These are phyloP conservation scores for Sclerotiophoma versabilis DNA, from an alignment of 2,329 filamentous ascomycete species.

Conservation along the genomic window DNA sequence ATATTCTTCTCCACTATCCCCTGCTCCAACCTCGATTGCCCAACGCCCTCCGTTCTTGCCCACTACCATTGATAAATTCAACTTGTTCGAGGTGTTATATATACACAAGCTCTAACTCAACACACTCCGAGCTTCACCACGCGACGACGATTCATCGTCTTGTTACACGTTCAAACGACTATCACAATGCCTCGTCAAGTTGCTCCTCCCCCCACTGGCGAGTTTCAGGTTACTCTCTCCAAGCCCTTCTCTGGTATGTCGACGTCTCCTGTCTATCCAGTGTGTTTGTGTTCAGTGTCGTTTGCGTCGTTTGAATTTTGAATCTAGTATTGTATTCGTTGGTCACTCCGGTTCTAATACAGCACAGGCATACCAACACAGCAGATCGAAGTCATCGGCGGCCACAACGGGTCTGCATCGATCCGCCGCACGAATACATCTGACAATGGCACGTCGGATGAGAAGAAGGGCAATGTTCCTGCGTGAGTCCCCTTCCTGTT, in stretches of 20 bases:
- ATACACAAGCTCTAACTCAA: too few species aligned
- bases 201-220: constrained; percentile 82
- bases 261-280: background rate
- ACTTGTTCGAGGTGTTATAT: too few species aligned
- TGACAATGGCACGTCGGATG: constrained; percentile 25
- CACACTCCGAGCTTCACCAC: too few species aligned
- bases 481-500: constrained; percentile 26
- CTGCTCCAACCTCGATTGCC: too few species aligned
- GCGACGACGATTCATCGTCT: too few species aligned
- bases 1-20: background rate
- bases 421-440: constrained; percentile 44
- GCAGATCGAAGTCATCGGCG: constrained; percentile 51
- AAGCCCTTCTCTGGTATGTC: constrained; percentile 36
- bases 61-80: too few species aligned
- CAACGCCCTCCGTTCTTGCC: too few species aligned
- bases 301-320: too few species aligned
- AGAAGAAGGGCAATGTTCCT: constrained; percentile 51
- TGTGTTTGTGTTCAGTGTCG: too few species aligned
- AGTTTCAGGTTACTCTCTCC: constrained; percentile 69
- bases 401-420: constrained; percentile 50
- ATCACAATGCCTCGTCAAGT: constrained; percentile 35
- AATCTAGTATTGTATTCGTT: too few species aligned
- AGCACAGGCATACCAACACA: constrained; percentile 27
- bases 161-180: background rate
- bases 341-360: background rate